phyloP scores from a whole-genome alignment of 805 yeast genomes.

The Candida wancherniae region DNA sequence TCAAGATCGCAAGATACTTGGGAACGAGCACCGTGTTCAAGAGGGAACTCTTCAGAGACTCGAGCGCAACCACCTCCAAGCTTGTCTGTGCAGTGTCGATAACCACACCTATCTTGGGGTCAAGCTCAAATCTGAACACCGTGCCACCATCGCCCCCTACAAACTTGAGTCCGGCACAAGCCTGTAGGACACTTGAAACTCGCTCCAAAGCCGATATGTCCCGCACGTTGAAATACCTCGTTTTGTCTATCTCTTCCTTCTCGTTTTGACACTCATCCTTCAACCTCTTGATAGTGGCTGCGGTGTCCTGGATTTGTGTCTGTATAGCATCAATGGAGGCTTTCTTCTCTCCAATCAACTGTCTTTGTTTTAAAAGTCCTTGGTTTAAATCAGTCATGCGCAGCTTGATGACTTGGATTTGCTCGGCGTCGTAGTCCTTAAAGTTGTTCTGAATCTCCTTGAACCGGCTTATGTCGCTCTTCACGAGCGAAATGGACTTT shows the following conservation, averaged over 20 bases:
- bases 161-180: constrained; percentile 22
- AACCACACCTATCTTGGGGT: constrained; percentile 7
- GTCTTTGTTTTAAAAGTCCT: constrained; percentile 12
- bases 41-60: constrained; percentile 9
- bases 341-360: constrained; percentile 13
- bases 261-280: constrained; percentile 17
- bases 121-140: constrained; percentile 11
- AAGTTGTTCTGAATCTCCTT: constrained; percentile 14
- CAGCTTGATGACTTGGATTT: constrained; percentile 9
- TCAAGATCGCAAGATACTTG: constrained; percentile 8
- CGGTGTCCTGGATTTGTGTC: constrained; percentile 5
- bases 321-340: constrained; percentile 9
- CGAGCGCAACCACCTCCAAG: too few relatives aligned
- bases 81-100: constrained; percentile 9
- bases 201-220: constrained; percentile 13
- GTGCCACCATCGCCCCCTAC: constrained; percentile 4
- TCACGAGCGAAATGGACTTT: constrained; percentile 11
- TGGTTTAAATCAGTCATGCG: constrained; percentile 14
- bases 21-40: constrained; percentile 17
- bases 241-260: constrained; percentile 7
- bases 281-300: constrained; percentile 16
- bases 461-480: constrained; percentile 9
- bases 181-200: constrained; percentile 24
- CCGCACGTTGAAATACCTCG: constrained; percentile 9
- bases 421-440: constrained; percentile 14